Conservation (phyloP, 148 eudicot genomes). For the Vaccinium darrowii region DNA sequence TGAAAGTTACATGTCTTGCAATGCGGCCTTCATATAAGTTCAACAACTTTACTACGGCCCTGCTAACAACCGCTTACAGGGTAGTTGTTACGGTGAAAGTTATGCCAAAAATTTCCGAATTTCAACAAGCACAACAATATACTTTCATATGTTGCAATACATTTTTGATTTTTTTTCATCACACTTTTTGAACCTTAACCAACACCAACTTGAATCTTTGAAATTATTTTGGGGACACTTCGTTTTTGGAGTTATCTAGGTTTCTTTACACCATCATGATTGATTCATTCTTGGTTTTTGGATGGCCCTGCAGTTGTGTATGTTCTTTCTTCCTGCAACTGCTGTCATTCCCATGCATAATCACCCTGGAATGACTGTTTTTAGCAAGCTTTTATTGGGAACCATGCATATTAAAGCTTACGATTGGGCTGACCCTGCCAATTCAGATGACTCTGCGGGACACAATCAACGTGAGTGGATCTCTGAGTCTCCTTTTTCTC, state of each 20-base stretch:
- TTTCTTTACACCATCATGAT: not conserved
- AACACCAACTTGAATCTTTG: not conserved
- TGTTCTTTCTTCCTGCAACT: constrained; percentile 68
- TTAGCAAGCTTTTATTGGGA: constrained; percentile 78
- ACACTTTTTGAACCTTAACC: not conserved
- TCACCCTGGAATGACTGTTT: constrained; percentile 93
- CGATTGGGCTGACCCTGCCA: constrained; percentile 57
- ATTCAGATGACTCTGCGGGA: constrained; percentile 14
- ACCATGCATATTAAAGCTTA: constrained; percentile 78
- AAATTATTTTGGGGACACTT: not conserved
- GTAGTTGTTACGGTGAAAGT: not conserved
- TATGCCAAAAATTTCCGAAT: not conserved
- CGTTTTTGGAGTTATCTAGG: not conserved
- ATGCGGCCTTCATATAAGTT: not conserved
- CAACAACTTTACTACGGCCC: not conserved
- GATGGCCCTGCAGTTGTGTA: constrained; percentile 51
- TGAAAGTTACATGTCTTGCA: not conserved
- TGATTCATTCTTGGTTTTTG: constrained; percentile 4
- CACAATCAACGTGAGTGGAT: constrained; percentile 45
- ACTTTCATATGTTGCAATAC: not conserved
- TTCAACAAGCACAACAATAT: not conserved
- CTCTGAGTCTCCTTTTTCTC: not conserved
- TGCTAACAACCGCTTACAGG: not conserved
- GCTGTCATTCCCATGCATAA: constrained; percentile 87
- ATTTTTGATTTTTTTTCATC: not conserved